These are phyloP conservation scores for Fraxinus anomala DNA, from an alignment of 257 asterid genomes.

Conservation along the genomic window DNA sequence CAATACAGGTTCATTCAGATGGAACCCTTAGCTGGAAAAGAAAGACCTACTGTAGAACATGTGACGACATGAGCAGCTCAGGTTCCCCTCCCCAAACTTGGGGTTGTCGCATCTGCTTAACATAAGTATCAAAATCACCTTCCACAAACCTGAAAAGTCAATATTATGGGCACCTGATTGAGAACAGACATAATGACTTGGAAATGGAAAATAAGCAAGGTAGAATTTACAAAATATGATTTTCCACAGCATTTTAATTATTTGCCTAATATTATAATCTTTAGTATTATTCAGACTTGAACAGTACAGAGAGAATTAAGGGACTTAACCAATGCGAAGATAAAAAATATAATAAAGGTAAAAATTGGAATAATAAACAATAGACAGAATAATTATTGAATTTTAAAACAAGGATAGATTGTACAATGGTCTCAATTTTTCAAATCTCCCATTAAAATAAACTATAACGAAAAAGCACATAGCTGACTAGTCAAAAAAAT, in stretches of 20 bases:
- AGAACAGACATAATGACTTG: not conserved
- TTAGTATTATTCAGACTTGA: not conserved
- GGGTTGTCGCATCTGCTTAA: constrained; percentile 60
- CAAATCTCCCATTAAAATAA: not conserved
- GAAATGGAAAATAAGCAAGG: not conserved
- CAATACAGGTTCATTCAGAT: not conserved
- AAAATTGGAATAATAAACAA: not conserved
- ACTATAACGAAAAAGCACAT: not conserved
- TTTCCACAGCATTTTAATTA: not conserved
- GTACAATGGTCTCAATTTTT: not conserved
- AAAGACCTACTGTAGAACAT: constrained; percentile 59
- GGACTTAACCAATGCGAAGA: not conserved
- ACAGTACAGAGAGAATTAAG: not conserved
- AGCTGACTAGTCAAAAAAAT: not conserved
- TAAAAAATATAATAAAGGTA: not conserved
- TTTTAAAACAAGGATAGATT: not conserved
- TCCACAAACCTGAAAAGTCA: constrained; percentile 59
- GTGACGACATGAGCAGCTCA: constrained; percentile 70
- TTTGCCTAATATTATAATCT: not conserved
- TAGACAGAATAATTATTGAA: not conserved
- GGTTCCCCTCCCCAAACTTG: constrained; percentile 85
- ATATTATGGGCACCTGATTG: not conserved
- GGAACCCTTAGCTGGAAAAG: not conserved
- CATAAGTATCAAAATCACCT: constrained; percentile 74
- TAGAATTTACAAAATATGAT: not conserved